Evolutionary conservation across 768 basidiomycete species (phyloP), one percentile per base, ranked within the genome.

Genomic region (Tricholoma sp.): DNA sequence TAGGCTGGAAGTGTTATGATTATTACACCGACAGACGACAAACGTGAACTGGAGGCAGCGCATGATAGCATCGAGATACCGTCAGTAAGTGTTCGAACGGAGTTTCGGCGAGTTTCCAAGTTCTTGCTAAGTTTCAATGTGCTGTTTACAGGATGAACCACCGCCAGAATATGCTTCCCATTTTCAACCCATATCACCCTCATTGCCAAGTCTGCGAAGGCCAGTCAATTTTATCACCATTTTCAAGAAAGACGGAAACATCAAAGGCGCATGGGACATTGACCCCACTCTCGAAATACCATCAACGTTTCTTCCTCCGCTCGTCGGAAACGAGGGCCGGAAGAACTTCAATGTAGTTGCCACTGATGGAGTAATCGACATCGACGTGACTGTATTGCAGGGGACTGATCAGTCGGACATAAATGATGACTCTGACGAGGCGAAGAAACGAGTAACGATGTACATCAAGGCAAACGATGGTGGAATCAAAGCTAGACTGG

Each of bases 271-370:
- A 1, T 81, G 78, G 67, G 63, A 76, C 29, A 66, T 82, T 45
- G 75, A 82, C 55, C 75, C 81, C 1, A 57, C 65, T 17, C 63
- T 81, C n/a, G 37, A 51, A 10, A 71, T 82, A 42, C 80, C 81
- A 0, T 3, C 63, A 0, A 54, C 69, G 11, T 50, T 78, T 33
- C 64, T 81, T 9, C 70, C 76, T 3, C 74, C 79, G 17, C 60
- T 81, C 0, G 42, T 51, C 4, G 52, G 54, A 0, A 69, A 63
- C 20, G 71, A 77, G 57, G 69, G 72, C 0, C 68, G 80, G 34
- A 74, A 67, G 28, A 79, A 80, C 56, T 54, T 81, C 1, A 64
- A 52, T 8, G 58, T 79, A 8, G 58, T 57, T n/a, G 70, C 76
- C 0, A 65, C 49, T 24, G 67, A 72, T 58, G 72, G 76, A 1